Conservation (phyloP, 2,329 filamentous ascomycete genomes). For the Colletotrichum graminicola region DNA sequence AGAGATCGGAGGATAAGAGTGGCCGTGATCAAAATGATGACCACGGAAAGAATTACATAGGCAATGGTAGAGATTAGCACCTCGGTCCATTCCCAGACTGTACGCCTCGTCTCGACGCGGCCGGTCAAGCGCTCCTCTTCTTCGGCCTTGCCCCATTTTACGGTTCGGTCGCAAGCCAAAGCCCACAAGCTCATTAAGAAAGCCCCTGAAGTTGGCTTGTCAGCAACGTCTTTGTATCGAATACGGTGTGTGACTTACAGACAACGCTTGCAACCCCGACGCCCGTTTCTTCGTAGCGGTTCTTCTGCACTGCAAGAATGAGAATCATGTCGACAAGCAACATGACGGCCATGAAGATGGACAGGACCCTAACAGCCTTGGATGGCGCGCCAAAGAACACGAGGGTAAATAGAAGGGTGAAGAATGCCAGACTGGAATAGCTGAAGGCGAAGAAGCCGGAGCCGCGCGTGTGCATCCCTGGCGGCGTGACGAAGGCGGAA, state of each 20-base stretch:
- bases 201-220: constrained; percentile 64
- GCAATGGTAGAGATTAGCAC: constrained; percentile 81
- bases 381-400: constrained; percentile 92
- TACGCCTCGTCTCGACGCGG: constrained; percentile 85
- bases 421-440: constrained; percentile 82
- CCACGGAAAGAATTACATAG: constrained; percentile 75
- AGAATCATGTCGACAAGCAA: constrained; percentile 83
- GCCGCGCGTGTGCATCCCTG: constrained; percentile 85
- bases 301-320: constrained; percentile 78
- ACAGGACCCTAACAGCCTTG: constrained; percentile 80
- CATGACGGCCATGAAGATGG: constrained; percentile 74
- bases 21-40: constrained; percentile 80
- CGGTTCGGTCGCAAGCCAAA: constrained; percentile 81
- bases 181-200: constrained; percentile 84
- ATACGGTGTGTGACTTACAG: constrained; percentile 57
- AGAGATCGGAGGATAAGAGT: constrained; percentile 84
- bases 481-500: constrained; percentile 90
- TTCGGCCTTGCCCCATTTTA: constrained; percentile 91
- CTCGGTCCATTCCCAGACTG: constrained; percentile 84
- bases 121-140: constrained; percentile 95
- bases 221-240: background rate
- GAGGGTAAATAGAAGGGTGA: constrained; percentile 80
- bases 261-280: constrained; percentile 87
- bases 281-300: constrained; percentile 89
- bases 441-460: constrained; percentile 93